Evolutionary conservation across 768 basidiomycete genomes (phyloP).

Genomic region (Trametes gibbosa): DNA sequence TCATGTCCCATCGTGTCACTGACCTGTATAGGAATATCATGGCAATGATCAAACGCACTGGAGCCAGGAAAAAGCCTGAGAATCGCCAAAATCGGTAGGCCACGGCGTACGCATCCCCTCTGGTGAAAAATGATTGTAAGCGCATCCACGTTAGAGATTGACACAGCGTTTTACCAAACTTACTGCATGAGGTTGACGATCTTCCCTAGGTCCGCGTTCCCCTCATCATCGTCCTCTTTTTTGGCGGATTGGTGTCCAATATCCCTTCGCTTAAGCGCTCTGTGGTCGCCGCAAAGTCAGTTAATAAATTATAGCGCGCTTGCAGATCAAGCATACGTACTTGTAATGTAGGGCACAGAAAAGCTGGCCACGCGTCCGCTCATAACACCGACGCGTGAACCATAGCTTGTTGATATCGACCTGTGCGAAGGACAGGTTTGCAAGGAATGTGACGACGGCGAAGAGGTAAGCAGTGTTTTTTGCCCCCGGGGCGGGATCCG

Average conservation of each 20-base stretch:
- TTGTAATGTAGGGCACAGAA: slow-evolving; percentile 73
- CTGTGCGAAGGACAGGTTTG: slow-evolving; percentile 66
- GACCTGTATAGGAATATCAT: slow-evolving; percentile 71
- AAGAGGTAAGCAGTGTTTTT: slow-evolving; percentile 52
- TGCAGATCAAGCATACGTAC: background rate
- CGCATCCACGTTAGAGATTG: too few species aligned
- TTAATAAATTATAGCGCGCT: background rate
- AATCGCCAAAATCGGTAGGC: slow-evolving; percentile 74
- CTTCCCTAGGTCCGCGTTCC: slow-evolving; percentile 58
- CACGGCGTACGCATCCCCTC: slow-evolving; percentile 69
- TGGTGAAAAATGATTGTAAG: slow-evolving; percentile 31
- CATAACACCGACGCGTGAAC: slow-evolving; percentile 68
- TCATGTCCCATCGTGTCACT: background rate
- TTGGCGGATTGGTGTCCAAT: slow-evolving; percentile 45
- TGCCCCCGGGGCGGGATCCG: slow-evolving; percentile 39
- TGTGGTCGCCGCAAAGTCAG: background rate
- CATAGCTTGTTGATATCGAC: slow-evolving; percentile 61
- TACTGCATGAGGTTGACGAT: slow-evolving; percentile 77
- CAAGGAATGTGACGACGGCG: slow-evolving; percentile 57
- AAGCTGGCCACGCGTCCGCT: slow-evolving; percentile 67
- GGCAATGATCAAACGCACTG: slow-evolving; percentile 63
- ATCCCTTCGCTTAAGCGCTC: slow-evolving; percentile 56
- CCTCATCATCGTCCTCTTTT: slow-evolving; percentile 30
- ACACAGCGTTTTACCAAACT: too few species aligned
- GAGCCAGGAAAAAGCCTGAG: slow-evolving; percentile 59